Conservation (phyloP, 2,329 filamentous ascomycete species). For the Verticillium nubilum region DNA sequence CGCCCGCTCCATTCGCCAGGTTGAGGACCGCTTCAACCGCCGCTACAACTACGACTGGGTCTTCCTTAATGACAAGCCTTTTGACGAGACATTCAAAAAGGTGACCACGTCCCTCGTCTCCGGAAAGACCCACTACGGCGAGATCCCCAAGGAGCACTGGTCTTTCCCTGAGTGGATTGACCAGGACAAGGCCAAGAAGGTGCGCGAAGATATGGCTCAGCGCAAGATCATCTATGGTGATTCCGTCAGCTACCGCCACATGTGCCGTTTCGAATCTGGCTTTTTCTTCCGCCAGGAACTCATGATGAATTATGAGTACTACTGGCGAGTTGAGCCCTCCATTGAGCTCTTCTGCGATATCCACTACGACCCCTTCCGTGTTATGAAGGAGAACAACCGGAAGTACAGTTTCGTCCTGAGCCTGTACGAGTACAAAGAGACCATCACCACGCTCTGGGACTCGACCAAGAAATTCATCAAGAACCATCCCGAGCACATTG, state of each 20-base stretch:
- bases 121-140: constrained; percentile 84
- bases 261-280: constrained; percentile 98
- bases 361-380: constrained; percentile 92
- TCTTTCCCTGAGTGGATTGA: constrained; percentile 96
- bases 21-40: constrained; percentile 97
- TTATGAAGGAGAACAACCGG: constrained; percentile 93
- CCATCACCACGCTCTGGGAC: constrained; percentile 93
- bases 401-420: constrained; percentile 98
- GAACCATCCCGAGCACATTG: constrained; percentile 83
- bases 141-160: constrained; percentile 91
- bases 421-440: constrained; percentile 94
- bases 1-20: constrained; percentile 86
- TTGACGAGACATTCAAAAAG: constrained; percentile 90
- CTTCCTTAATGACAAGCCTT: constrained; percentile 93
- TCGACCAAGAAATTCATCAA: constrained; percentile 92
- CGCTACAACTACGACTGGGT: constrained; percentile 99
- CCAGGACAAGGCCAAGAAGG: constrained; percentile 83
- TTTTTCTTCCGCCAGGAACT: constrained; percentile 97
- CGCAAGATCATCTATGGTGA: constrained; percentile 98
- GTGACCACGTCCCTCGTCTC: constrained; percentile 86
- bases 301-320: constrained; percentile 97
- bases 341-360: constrained; percentile 96
- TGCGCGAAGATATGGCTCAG: constrained; percentile 88
- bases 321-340: constrained; percentile 98
- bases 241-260: constrained; percentile 94